Conservation (phyloP, 2,329 filamentous ascomycete genomes). For the Botrytis hyacinthi region DNA sequence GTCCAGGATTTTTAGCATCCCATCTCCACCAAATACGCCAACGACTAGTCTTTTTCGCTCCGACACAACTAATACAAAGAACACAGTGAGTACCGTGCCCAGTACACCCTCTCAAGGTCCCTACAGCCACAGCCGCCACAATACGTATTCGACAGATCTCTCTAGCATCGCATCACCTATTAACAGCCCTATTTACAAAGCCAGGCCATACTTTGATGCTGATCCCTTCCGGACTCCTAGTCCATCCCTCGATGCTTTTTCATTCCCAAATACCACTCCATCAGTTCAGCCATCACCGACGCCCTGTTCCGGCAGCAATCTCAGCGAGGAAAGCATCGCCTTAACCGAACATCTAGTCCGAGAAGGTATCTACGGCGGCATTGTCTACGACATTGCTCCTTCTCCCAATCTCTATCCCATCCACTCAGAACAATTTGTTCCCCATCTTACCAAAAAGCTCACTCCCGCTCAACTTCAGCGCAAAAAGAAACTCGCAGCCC, state of each 20-base stretch:
- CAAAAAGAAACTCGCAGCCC: not conserved
- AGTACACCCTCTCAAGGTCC: not conserved
- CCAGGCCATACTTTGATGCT: not conserved
- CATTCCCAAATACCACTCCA: not conserved
- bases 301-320: not conserved
- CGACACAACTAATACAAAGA: not conserved
- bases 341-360: constrained; percentile 6
- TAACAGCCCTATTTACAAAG: not conserved
- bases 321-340: not conserved
- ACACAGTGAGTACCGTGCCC: not conserved
- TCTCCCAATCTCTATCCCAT: not conserved
- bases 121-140: not conserved
- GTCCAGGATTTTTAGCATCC: not conserved
- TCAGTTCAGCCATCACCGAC: not conserved
- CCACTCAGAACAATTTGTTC: not conserved
- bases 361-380: constrained; percentile 8
- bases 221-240: not conserved
- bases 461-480: not conserved
- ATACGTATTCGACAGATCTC: not conserved
- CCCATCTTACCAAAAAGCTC: not conserved
- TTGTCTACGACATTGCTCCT: not conserved
- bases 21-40: constrained; percentile 2
- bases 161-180: not conserved
- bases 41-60: not conserved
- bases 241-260: not conserved